Percentiles rank a stretch among this genome's conserved stretches.
These are phyloP conservation scores for Tremella mesenterica DNA, from an alignment of 768 basidiomycete species.

Conservation along the genomic window DNA sequence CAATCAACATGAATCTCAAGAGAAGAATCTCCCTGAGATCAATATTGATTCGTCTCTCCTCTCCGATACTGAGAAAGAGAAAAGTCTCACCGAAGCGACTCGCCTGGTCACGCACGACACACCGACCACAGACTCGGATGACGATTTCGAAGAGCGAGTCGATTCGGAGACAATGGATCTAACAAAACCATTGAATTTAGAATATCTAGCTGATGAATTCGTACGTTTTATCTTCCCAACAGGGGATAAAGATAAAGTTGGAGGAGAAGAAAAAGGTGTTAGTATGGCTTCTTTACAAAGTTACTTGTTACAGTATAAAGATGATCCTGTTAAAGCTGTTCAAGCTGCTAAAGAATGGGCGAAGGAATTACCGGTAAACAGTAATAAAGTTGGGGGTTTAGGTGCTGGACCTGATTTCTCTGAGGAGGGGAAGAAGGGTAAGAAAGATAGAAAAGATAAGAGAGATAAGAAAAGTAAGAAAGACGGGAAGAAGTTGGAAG, in stretches of 20 bases:
- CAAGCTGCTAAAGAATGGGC: neutral
- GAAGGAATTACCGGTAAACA: neutral
- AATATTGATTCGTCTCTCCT: neutral
- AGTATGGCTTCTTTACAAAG: conserved; percentile 78
- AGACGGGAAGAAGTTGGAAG: neutral
- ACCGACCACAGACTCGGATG: conserved; percentile 1
- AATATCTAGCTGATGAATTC: conserved; percentile 10
- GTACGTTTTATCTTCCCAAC: conserved; percentile 3
- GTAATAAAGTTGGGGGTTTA: neutral
- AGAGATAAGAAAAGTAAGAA: neutral
- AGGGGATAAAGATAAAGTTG: conserved; percentile 1
- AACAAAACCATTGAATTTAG: too few relatives aligned
- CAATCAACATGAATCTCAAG: too few relatives aligned
- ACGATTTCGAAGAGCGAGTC: too few relatives aligned
- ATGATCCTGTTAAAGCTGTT: neutral
- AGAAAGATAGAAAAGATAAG: neutral
- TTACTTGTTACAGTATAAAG: conserved; percentile 62
- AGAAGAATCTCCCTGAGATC: too few relatives aligned
- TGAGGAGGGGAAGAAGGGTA: neutral
- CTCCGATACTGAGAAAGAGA: neutral
- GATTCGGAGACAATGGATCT: too few relatives aligned
- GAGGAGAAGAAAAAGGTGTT: conserved; percentile 4
- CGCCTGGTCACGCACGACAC: neutral
- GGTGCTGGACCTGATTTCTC: neutral
- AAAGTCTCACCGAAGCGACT: neutral